Evolutionary conservation across 2,329 filamentous ascomycete genomes (phyloP), one percentile per base, ranked within the genome.

Genomic region (Ophiosphaerella korrae): DNA sequence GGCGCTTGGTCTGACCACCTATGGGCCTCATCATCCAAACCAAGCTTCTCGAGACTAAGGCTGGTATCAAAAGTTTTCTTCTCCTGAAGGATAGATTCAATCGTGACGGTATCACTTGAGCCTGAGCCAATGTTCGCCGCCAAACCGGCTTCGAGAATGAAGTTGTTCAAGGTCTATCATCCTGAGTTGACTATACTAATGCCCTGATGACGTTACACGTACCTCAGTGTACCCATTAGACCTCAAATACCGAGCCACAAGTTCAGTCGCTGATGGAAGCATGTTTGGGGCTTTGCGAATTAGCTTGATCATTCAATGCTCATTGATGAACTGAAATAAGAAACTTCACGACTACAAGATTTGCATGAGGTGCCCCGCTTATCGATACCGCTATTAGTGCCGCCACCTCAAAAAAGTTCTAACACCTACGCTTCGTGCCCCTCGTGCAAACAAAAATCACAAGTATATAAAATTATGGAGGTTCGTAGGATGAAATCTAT

Each of bases 71-170:
- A 86, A 0, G 73, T 74, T 60, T 77, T 79, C 71, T 86, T 87
- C 69, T 87, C 84, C 42, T 84, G 77, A 7, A 87, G 73, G n/a
- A 86, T 74, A 38, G 78, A 74, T 60, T 87, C 84, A 45, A 87
- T 78, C 2, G 83, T 84, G 66, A 84, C 73, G 45, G 78, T 74
- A 26, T 74, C 73, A 42, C 73, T 74, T 9, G 71, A 66, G 3
- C 69, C 64, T 7, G 57, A 38, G 0, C 80, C 84, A 40, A 75
- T 78, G 69, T 84, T 78, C 14, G 72, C 55, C 11, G 81, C 74
- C 14, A 87, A 72, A 5, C 76, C 79, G 8, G 83, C 82, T 67
- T 86, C 84, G 40, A 70, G 63, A 48, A 86, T 73, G 63, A 86
- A 86, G n/a, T 78, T 79, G 23, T 78, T 72, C 21, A 86, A 74